These are phyloP conservation scores for Aspergillaceae sp. DNA, from an alignment of 2,329 filamentous ascomycete species.

Conservation along the genomic window DNA sequence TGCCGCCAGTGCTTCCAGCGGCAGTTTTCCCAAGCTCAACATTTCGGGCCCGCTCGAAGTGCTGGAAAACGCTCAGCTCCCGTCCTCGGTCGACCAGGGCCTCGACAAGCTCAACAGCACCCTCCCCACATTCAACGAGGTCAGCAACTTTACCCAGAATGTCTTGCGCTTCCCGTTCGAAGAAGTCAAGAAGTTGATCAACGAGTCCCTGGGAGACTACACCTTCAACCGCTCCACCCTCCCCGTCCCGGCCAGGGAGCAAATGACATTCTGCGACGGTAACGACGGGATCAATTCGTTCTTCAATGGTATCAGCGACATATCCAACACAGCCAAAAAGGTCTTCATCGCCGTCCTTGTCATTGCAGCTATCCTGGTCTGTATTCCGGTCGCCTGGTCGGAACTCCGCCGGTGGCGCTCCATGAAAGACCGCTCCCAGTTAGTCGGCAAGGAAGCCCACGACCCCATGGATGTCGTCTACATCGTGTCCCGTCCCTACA, in stretches of 20 bases:
- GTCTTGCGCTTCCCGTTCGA: slow-evolving; percentile 74
- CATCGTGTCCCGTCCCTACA: slow-evolving; percentile 72
- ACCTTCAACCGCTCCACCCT: slow-evolving; percentile 70
- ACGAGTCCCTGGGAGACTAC: slow-evolving; percentile 62
- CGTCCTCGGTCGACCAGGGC: slow-evolving; percentile 58
- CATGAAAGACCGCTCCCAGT: slow-evolving; percentile 59
- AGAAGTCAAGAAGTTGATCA: slow-evolving; percentile 64
- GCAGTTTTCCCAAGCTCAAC: slow-evolving; percentile 50
- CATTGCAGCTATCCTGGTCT: slow-evolving; percentile 61
- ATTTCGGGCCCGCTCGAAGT: slow-evolving; percentile 56
- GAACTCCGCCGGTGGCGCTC: slow-evolving; percentile 70
- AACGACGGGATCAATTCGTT: slow-evolving; percentile 75
- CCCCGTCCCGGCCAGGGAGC: slow-evolving; percentile 73
- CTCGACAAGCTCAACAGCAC: slow-evolving; percentile 65
- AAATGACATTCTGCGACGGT: slow-evolving; percentile 78
- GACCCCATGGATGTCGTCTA: slow-evolving; percentile 86
- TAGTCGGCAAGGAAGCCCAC: slow-evolving; percentile 57
- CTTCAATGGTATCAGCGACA: slow-evolving; percentile 62
- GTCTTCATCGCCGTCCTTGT: slow-evolving; percentile 69
- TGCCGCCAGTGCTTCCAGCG: slow-evolving; percentile 43
- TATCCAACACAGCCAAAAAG: slow-evolving; percentile 61
- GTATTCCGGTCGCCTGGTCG: slow-evolving; percentile 68
- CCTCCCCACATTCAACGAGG: slow-evolving; percentile 73
- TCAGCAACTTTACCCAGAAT: slow-evolving; percentile 70
- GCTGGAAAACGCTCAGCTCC: slow-evolving; percentile 62